Percentiles rank a stretch among this genome's conserved stretches.
phyloP scores from a whole-genome alignment of 805 yeast genomes.

The Brettanomyces sp. region DNA sequence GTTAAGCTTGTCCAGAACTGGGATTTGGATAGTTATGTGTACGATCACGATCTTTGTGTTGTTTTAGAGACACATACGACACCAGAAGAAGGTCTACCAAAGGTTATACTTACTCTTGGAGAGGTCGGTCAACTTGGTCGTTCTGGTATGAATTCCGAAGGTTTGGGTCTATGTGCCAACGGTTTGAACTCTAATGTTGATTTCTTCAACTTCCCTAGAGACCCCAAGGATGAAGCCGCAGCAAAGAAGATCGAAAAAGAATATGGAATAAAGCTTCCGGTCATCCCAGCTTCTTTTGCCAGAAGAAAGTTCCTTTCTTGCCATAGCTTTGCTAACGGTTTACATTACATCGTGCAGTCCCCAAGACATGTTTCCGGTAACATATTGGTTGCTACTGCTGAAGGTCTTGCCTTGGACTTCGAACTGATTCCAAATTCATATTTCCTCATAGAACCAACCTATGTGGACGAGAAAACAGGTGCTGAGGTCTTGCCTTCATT shows the following conservation, averaged over 20 bases:
- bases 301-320: conserved; percentile 8
- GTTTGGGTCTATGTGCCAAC: conserved; percentile 7
- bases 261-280: conserved; percentile 5
- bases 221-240: not conserved
- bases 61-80: conserved; percentile 5
- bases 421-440: conserved; percentile 7
- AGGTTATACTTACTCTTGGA: conserved; percentile 5
- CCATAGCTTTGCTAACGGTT: conserved; percentile 7
- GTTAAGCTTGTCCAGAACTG: conserved; percentile 7
- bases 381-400: conserved; percentile 6
- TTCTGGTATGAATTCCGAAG: conserved; percentile 8
- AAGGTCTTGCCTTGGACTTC: conserved; percentile 3
- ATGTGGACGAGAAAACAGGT: conserved; percentile 6
- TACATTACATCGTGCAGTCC: conserved; percentile 6
- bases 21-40: conserved; percentile 6
- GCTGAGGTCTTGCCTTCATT: conserved; percentile 5
- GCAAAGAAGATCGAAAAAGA: not conserved
- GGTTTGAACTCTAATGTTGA: conserved; percentile 6
- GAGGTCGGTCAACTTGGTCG: conserved; percentile 9
- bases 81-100: conserved; percentile 4
- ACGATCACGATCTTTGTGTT: conserved; percentile 6
- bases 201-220: conserved; percentile 5
- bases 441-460: conserved; percentile 4
- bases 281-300: conserved; percentile 7
- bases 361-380: conserved; percentile 8